phyloP scores from a whole-genome alignment of 2,329 filamentous ascomycete species.

The Byssothecium circinans region DNA sequence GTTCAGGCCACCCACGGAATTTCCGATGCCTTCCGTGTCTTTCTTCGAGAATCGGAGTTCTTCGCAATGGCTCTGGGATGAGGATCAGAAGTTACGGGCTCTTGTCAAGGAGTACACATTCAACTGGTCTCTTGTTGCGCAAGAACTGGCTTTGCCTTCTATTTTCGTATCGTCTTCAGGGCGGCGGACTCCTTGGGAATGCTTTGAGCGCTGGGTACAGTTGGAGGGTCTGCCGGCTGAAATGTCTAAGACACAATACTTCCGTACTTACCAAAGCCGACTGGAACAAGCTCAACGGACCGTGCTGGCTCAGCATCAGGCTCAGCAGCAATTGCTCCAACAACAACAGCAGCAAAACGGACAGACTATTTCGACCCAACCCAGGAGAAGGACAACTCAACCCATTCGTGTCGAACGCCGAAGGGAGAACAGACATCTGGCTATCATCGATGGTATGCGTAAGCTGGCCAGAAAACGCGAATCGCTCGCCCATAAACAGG shows the following conservation, averaged over 20 bases:
- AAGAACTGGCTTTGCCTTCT: constrained; percentile 72
- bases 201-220: constrained; percentile 94
- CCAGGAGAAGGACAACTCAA: constrained; percentile 69
- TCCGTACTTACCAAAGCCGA: constrained; percentile 70
- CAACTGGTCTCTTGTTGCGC: constrained; percentile 95
- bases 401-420: constrained; percentile 85
- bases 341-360: constrained; percentile 57
- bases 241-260: constrained; percentile 94
- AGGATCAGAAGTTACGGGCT: constrained; percentile 85
- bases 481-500: constrained; percentile 80
- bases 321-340: constrained; percentile 56
- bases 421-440: constrained; percentile 82
- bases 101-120: constrained; percentile 92
- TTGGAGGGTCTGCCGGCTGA: constrained; percentile 88
- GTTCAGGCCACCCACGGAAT: constrained; percentile 89
- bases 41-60: constrained; percentile 88
- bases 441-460: constrained; percentile 89
- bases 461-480: constrained; percentile 95
- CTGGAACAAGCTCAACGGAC: constrained; percentile 65
- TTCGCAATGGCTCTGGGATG: constrained; percentile 87
- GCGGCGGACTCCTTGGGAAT: constrained; percentile 94
- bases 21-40: constrained; percentile 82
- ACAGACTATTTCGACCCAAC: constrained; percentile 54
- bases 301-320: constrained; percentile 60
- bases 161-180: constrained; percentile 83